phyloP scores from a whole-genome alignment of 192 early-diverging fungal species.

The Coemansia sp. region DNA sequence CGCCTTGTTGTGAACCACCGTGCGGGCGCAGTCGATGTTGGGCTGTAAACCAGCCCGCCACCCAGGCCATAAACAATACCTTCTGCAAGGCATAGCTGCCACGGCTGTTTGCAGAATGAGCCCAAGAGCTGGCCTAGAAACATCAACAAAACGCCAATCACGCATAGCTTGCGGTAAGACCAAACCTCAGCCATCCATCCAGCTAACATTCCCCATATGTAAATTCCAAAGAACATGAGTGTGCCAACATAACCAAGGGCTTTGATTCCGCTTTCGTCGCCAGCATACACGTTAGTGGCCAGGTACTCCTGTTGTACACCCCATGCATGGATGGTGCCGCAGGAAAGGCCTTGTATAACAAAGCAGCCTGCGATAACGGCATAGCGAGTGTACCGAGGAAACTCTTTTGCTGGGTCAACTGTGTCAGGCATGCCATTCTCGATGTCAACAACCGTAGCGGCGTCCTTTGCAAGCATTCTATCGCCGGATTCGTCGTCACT shows the following conservation, averaged over 20 bases:
- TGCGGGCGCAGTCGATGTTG: conserved; percentile 60
- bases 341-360: conserved; percentile 38
- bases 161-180: conserved; percentile 40
- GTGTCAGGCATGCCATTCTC: neutral
- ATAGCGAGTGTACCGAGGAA: conserved; percentile 37
- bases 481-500: neutral
- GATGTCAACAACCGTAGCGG: neutral
- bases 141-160: conserved; percentile 35
- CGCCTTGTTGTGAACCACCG: conserved; percentile 65
- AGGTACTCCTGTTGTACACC: conserved; percentile 51
- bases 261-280: conserved; percentile 16
- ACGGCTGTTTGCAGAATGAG: conserved; percentile 62
- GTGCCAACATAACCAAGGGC: conserved; percentile 46
- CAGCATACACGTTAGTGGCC: conserved; percentile 27
- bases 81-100: conserved; percentile 68
- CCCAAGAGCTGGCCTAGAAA: conserved; percentile 61
- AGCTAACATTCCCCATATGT: conserved; percentile 45
- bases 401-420: neutral
- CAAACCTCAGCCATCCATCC: conserved; percentile 52
- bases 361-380: conserved; percentile 39
- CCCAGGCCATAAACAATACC: conserved; percentile 68
- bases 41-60: conserved; percentile 58
- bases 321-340: conserved; percentile 46
- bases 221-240: conserved; percentile 44
- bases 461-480: neutral